These are phyloP conservation scores for Plasmodium fragile DNA, from an alignment of 169 alveolate genomes.

Conservation along the genomic window DNA sequence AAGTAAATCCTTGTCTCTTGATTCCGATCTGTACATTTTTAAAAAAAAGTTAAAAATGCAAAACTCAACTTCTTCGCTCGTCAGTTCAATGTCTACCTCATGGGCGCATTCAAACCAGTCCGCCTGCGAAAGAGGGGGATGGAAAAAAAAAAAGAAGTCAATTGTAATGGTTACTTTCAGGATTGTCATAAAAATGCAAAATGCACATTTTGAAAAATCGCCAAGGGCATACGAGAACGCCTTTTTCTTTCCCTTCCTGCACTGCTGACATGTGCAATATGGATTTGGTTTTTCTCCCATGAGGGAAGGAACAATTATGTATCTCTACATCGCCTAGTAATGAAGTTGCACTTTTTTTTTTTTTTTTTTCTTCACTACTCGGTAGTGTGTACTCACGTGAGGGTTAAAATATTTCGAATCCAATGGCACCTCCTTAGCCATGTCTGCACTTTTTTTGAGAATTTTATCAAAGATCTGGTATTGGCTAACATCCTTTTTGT, in stretches of 20 bases:
- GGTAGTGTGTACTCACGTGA: conserved; percentile 18
- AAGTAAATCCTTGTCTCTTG: conserved; percentile 56
- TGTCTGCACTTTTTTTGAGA: conserved; percentile 54
- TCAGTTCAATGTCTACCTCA: conserved; percentile 51
- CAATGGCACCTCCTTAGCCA: conserved; percentile 38
- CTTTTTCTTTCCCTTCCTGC: neutral
- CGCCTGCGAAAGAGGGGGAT: conserved; percentile 23
- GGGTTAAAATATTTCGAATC: conserved; percentile 63
- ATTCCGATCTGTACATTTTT: conserved; percentile 69
- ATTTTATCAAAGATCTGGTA: conserved; percentile 58
- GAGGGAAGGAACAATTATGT: neutral
- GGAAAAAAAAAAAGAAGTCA: neutral
- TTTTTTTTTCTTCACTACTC: neutral
- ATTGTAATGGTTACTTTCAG: neutral
- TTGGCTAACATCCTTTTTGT: neutral
- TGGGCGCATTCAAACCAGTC: conserved; percentile 74
- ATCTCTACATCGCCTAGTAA: neutral
- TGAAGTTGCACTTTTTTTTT: neutral
- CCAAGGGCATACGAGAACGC: neutral
- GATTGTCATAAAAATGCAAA: neutral
- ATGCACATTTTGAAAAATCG: neutral
- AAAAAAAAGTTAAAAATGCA: conserved; percentile 64
- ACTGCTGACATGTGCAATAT: neutral
- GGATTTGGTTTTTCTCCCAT: neutral
- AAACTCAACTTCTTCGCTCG: conserved; percentile 35